These are phyloP conservation scores for Zasmidium angulare DNA, from an alignment of 2,329 filamentous ascomycete genomes.

Conservation along the genomic window DNA sequence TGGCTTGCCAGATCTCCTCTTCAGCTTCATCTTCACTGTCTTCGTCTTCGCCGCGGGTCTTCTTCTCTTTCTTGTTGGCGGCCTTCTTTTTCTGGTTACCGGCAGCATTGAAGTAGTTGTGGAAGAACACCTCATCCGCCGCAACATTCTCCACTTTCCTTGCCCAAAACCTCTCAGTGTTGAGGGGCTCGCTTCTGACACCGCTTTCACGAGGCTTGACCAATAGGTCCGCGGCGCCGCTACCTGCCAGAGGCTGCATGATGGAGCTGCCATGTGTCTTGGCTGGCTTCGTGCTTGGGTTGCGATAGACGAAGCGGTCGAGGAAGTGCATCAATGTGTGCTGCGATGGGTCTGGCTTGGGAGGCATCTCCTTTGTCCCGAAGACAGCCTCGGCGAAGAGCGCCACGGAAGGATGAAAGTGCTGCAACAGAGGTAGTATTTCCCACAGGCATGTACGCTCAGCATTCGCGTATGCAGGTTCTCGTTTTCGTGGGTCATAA, in stretches of 20 bases:
- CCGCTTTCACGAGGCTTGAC: slow-evolving; percentile 55
- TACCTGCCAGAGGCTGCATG: slow-evolving; percentile 86
- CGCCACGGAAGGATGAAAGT: slow-evolving; percentile 91
- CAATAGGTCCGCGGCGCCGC: slow-evolving; percentile 60
- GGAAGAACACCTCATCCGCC: slow-evolving; percentile 95
- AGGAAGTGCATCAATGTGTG: slow-evolving; percentile 94
- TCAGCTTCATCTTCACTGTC: slow-evolving; percentile 43
- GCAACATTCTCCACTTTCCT: slow-evolving; percentile 85
- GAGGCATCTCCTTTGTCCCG: slow-evolving; percentile 66
- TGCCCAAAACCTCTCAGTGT: slow-evolving; percentile 87
- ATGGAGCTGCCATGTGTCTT: slow-evolving; percentile 79
- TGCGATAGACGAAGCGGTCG: slow-evolving; percentile 97
- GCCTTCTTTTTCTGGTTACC: slow-evolving; percentile 56
- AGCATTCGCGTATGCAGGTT: slow-evolving; percentile 91
- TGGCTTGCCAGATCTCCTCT: slow-evolving; percentile 87
- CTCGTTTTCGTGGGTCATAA: slow-evolving; percentile 88
- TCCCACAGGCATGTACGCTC: slow-evolving; percentile 94
- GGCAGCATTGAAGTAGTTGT: slow-evolving; percentile 83
- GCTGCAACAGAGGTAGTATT: slow-evolving; percentile 72
- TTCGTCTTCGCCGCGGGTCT: slow-evolving; percentile 43
- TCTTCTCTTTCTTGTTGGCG: slow-evolving; percentile 58
- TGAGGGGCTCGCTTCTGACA: slow-evolving; percentile 59
- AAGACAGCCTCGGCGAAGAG: slow-evolving; percentile 76
- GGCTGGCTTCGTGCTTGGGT: slow-evolving; percentile 67
- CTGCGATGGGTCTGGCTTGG: slow-evolving; percentile 85